Evolutionary conservation across 192 early-diverging fungal species (phyloP), one percentile per base, ranked within the genome.

Genomic region (Umbelopsis sp.): DNA sequence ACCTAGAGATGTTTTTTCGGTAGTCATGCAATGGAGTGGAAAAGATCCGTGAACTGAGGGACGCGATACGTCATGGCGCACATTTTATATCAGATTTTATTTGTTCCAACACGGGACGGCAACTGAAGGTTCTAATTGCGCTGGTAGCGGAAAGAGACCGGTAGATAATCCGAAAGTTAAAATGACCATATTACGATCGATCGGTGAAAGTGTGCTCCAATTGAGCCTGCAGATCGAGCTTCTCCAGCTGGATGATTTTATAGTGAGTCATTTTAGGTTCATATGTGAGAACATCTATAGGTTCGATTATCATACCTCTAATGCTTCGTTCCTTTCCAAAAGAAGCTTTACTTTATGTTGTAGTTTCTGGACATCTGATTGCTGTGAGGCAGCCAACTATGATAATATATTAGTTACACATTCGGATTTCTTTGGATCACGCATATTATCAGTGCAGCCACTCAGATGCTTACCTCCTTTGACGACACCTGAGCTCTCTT

Each of bases 181-280:
- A 41, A 41, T 41, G 7, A 41, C 38, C 12, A 41, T 41, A 41
- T 41, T 32, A 29, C 26, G 26, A 29, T 62, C 17, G 17, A 29
- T 62, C 26, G 5, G 16, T 7, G 14, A 20, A 17, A 26, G 24
- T 62, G 4, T 34, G 29, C 31, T 62, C 56, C 56, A 62, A 62
- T 31, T 62, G 26, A 62, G 56, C 56, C 26, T 62, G 56, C 56
- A 62, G 29, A 29, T 62, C 56, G 29, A 62, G 26, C 29, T 62
- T 62, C 26, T 62, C 56, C 31, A 36, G 29, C 56, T 62, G 17
- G 10, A 32, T 17, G 14, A 14, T 34, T 17, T 22, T 16, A 20
- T 62, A 1, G 56, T 29, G 26, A 34, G 20, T 62, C 12, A 62
- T 1, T 62, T 1, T 34, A 14, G 20, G n/a, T n/a, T n/a, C n/a